phyloP scores from a whole-genome alignment of 2,329 filamentous ascomycete genomes.

The Albifimbria verrucaria region DNA sequence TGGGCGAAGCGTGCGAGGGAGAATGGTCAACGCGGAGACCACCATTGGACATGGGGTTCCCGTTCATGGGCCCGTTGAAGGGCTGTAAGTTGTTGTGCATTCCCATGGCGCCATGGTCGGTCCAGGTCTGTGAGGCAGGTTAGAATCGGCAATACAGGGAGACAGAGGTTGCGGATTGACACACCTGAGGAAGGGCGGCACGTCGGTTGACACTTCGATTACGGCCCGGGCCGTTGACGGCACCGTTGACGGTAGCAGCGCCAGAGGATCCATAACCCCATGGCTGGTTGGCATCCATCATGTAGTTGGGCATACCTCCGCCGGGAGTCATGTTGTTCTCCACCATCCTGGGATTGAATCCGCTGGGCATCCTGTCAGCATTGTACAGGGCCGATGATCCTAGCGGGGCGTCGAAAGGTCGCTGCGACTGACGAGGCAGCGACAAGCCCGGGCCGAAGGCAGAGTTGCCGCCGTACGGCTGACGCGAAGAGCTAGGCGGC shows the following conservation, averaged over 20 bases:
- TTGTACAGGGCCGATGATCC: constrained; percentile 63
- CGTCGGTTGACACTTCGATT: constrained; percentile 53
- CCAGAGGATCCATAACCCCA: constrained; percentile 74
- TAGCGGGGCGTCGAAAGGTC: constrained; percentile 73
- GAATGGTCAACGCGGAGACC: constrained; percentile 41
- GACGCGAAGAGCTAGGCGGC: constrained; percentile 64
- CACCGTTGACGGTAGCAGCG: constrained; percentile 60
- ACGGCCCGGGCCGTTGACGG: constrained; percentile 58
- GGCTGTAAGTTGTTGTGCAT: constrained; percentile 36
- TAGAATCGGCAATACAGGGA: not conserved
- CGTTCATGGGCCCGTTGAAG: constrained; percentile 31
- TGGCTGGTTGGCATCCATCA: constrained; percentile 68
- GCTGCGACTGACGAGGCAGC: constrained; percentile 55
- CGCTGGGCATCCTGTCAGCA: constrained; percentile 62
- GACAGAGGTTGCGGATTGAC: constrained; percentile 40
- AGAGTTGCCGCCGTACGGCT: constrained; percentile 44
- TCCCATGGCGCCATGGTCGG: constrained; percentile 42
- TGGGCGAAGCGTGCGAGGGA: constrained; percentile 36
- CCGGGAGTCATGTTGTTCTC: constrained; percentile 36
- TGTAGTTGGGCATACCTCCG: constrained; percentile 42
- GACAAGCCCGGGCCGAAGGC: constrained; percentile 49
- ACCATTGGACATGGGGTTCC: constrained; percentile 35
- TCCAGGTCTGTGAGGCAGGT: constrained; percentile 41
- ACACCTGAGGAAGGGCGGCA: constrained; percentile 69
- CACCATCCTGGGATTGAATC: constrained; percentile 58